Evolutionary conservation across 2,329 filamentous ascomycete species (phyloP).

Genomic region (Paecilomyces fulvus): DNA sequence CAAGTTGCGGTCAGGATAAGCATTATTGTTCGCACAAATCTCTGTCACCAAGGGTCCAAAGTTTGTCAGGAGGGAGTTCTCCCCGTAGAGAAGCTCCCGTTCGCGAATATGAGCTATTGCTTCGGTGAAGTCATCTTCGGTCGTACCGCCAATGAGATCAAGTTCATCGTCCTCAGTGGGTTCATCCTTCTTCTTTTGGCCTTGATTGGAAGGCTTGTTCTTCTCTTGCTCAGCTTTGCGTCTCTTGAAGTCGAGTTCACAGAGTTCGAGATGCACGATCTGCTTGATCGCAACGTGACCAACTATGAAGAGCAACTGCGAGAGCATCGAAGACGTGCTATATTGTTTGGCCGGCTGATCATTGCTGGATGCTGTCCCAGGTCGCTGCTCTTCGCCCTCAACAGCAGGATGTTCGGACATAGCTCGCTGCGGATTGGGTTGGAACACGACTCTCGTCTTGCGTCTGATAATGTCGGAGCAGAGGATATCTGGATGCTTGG

Average conservation of each 20-base stretch:
- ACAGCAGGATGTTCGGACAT: conserved; percentile 17
- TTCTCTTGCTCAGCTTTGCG: conserved; percentile 57
- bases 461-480: conserved; percentile 84
- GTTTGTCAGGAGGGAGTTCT: conserved; percentile 73
- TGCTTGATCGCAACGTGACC: conserved; percentile 98
- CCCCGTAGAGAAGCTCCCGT: conserved; percentile 73
- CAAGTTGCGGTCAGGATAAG: conserved; percentile 79
- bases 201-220: conserved; percentile 36
- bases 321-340: conserved; percentile 62
- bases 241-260: conserved; percentile 94
- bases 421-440: conserved; percentile 28
- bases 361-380: conserved; percentile 25
- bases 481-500: conserved; percentile 86
- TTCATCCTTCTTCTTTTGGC: conserved; percentile 43
- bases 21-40: conserved; percentile 89
- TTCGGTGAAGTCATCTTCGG: conserved; percentile 86
- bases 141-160: conserved; percentile 93
- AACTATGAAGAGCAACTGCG: conserved; percentile 88
- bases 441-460: conserved; percentile 77
- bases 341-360: conserved; percentile 48
- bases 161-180: conserved; percentile 74
- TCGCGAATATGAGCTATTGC: conserved; percentile 79
- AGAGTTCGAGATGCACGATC: conserved; percentile 96
- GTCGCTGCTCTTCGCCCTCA: conserved; percentile 25
- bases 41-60: conserved; percentile 90